A percentile compares a stretch with the other conserved stretches of the same genome.
Evolutionary conservation across 257 asterid species (phyloP).

Genomic region (Jaltomata sinuosa): DNA sequence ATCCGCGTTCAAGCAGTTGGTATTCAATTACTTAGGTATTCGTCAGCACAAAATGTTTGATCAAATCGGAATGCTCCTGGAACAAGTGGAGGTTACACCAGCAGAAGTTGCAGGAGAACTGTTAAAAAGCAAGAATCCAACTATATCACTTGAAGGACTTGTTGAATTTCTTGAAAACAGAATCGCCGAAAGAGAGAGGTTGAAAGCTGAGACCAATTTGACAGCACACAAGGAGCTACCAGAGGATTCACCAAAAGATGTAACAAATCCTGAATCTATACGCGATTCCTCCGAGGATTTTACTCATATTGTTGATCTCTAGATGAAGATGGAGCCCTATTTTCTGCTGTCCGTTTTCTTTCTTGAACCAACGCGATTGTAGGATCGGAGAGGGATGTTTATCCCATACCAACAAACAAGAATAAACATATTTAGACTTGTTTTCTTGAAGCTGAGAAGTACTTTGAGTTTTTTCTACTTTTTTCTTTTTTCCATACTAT

Average conservation of each 20-base stretch:
- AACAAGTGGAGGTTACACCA: slow-evolving; percentile 1
- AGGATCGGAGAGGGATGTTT: not conserved
- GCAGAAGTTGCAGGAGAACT: slow-evolving; percentile 14
- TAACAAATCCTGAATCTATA: not conserved
- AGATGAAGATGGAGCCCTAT: not conserved
- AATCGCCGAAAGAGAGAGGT: not conserved
- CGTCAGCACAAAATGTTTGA: not conserved
- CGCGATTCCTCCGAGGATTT: not conserved
- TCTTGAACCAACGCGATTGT: not conserved
- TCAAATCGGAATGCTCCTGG: not conserved
- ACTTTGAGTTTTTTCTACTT: not conserved
- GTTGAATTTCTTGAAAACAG: not conserved
- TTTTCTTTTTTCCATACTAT: too few relatives aligned
- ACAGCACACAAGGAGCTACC: not conserved
- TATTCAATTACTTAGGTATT: not conserved
- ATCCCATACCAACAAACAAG: not conserved
- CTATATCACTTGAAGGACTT: not conserved
- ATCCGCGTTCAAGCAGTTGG: slow-evolving; percentile 5
- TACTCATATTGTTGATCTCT: not conserved
- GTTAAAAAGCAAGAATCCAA: not conserved
- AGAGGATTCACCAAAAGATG: not conserved
- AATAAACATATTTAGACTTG: not conserved
- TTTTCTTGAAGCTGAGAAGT: not conserved
- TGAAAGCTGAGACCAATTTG: not conserved
- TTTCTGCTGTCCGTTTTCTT: not conserved